phyloP scores from a whole-genome alignment of 139 green algal genomes.

The Yamagishiella unicocca region DNA sequence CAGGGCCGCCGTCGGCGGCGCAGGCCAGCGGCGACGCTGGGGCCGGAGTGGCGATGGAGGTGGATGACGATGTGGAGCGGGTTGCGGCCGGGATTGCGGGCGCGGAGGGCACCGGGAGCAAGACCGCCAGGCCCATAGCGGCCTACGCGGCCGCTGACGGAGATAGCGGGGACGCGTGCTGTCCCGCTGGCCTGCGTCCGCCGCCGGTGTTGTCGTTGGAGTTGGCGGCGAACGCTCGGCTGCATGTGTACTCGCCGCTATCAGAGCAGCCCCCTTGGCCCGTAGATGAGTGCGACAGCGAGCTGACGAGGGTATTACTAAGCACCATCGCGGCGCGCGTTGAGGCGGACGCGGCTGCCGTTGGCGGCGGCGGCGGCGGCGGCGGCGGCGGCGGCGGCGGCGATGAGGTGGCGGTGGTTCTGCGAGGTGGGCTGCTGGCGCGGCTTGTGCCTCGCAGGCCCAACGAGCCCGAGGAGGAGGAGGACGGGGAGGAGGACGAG shows the following conservation, averaged over 20 bases:
- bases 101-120: not conserved
- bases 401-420: not conserved
- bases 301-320: constrained; percentile 36
- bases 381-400: not conserved
- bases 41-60: not conserved
- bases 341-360: constrained; percentile 20
- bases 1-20: not conserved
- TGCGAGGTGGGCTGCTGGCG: constrained; percentile 27
- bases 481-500: constrained; percentile 6
- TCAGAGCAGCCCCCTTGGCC: constrained; percentile 49
- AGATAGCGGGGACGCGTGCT: too few relatives aligned
- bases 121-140: not conserved
- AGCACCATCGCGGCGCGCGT: not conserved
- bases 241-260: constrained; percentile 35
- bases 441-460: not conserved
- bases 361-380: not conserved
- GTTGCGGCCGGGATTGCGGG: not conserved
- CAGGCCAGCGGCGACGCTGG: not conserved
- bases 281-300: constrained; percentile 43
- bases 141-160: too few relatives aligned
- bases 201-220: constrained; percentile 4
- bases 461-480: not conserved
- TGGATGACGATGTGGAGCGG: not conserved
- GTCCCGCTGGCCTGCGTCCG: not conserved
- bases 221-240: not conserved